Percentiles rank a stretch among this genome's conserved stretches.
These are phyloP conservation scores for Bruguiera gymnorhiza DNA, from an alignment of 345 rosid species.

Conservation along the genomic window DNA sequence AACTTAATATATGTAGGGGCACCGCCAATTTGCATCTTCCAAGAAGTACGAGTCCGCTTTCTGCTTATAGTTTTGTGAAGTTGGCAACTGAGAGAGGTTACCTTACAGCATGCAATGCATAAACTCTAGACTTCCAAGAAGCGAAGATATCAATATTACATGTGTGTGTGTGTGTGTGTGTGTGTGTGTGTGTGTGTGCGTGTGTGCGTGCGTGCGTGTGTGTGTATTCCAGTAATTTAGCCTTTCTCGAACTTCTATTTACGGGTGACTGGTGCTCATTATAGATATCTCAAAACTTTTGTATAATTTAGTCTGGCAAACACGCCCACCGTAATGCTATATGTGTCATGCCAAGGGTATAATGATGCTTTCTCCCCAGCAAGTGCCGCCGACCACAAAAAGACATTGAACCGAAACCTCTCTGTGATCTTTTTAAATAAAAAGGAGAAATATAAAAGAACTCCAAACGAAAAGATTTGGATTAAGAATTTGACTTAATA, in stretches of 20 bases:
- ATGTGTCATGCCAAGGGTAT: constrained; percentile 17
- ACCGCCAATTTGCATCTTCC: constrained; percentile 19
- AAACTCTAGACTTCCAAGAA: not conserved
- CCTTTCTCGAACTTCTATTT: constrained; percentile 23
- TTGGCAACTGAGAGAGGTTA: constrained; percentile 15
- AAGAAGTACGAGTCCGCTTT: constrained; percentile 16
- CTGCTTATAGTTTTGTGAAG: constrained; percentile 14
- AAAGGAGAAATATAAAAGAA: constrained; percentile 1
- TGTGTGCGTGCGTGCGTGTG: no score
- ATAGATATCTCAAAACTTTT: constrained; percentile 24
- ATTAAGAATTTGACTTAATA: not conserved
- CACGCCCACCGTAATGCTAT: not conserved
- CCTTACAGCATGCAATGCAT: not conserved
- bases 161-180: no score
- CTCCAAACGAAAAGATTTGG: not conserved
- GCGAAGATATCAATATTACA: no score
- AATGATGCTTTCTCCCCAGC: constrained; percentile 23
- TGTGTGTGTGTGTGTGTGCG: no score
- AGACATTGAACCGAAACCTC: constrained; percentile 17
- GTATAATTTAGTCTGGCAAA: constrained; percentile 10
- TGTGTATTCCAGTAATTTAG: constrained; percentile 29
- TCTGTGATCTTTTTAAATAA: constrained; percentile 23
- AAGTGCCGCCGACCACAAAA: constrained; percentile 30
- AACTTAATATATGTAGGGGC: not conserved
- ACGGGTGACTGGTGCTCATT: constrained; percentile 43